These are phyloP conservation scores for Septoria petroselini DNA, from an alignment of 2,329 filamentous ascomycete genomes.

Conservation along the genomic window DNA sequence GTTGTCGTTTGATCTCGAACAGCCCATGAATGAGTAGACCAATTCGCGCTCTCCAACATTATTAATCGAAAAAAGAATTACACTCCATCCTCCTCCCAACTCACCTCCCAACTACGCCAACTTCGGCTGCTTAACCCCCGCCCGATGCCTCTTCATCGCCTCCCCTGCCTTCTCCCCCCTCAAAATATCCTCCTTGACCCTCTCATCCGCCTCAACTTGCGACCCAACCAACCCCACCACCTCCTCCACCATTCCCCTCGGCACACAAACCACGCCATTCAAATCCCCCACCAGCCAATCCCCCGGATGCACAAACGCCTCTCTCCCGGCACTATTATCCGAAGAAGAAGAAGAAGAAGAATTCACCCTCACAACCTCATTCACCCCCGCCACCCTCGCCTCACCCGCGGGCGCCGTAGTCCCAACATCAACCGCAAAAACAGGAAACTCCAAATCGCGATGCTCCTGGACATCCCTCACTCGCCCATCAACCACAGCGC, in stretches of 20 bases:
- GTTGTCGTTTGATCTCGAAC: slow-evolving; percentile 71
- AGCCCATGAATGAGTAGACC: slow-evolving; percentile 31
- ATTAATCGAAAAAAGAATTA: too few species aligned
- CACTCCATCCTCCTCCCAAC: too few species aligned
- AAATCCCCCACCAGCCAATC: slow-evolving; percentile 42
- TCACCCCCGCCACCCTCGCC: slow-evolving; percentile 36
- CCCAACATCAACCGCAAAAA: slow-evolving; percentile 38
- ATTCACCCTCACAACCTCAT: too few species aligned
- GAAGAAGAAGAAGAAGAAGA: too few species aligned
- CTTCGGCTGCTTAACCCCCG: slow-evolving; percentile 30
- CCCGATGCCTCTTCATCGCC: slow-evolving; percentile 32
- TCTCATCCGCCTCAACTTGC: slow-evolving; percentile 36
- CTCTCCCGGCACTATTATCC: slow-evolving; percentile 34
- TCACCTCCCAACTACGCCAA: not conserved
- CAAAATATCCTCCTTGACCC: slow-evolving; percentile 31
- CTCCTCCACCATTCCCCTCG: slow-evolving; percentile 29
- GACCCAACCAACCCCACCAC: slow-evolving; percentile 33
- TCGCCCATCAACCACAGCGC: slow-evolving; percentile 53
- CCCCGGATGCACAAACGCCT: slow-evolving; percentile 37
- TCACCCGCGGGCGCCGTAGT: slow-evolving; percentile 37
- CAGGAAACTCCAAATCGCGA: slow-evolving; percentile 48
- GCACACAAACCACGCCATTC: slow-evolving; percentile 41
- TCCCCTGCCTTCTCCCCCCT: slow-evolving; percentile 28
- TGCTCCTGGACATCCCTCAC: slow-evolving; percentile 56
- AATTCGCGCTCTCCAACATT: too few species aligned